Percentiles rank a stretch among this genome's conserved stretches.
Evolutionary conservation across 164 flowering plant species (phyloP).

Genomic region (Annona cherimola): DNA sequence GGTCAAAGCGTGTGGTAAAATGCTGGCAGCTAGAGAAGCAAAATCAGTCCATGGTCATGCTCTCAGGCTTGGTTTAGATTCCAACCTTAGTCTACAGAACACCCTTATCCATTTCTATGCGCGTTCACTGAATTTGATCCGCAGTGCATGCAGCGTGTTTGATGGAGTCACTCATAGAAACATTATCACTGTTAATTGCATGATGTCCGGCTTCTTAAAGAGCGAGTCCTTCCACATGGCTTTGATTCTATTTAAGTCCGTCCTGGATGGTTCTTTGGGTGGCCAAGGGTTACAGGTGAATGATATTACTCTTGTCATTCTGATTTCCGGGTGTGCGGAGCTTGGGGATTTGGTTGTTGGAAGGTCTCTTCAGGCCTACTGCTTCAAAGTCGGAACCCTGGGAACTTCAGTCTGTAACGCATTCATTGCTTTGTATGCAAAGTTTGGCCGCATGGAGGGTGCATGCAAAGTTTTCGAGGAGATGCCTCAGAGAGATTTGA

Average conservation of each 20-base stretch:
- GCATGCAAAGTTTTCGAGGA: constrained; percentile 20
- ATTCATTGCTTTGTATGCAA: constrained; percentile 20
- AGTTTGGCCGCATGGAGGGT: constrained; percentile 17
- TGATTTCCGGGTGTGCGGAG: constrained; percentile 25
- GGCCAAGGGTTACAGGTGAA: constrained; percentile 19
- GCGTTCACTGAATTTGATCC: constrained; percentile 12
- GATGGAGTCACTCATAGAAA: constrained; percentile 19
- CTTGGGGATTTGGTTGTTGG: constrained; percentile 18
- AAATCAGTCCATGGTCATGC: constrained; percentile 24
- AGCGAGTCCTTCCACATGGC: constrained; percentile 18
- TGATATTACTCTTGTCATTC: constrained; percentile 22
- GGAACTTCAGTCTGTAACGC: constrained; percentile 20
- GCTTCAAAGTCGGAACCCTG: constrained; percentile 14
- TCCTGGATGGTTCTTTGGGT: constrained; percentile 20
- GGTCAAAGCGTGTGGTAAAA: constrained; percentile 25
- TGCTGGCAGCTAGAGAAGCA: constrained; percentile 18
- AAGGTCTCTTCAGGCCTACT: constrained; percentile 20
- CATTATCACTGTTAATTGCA: constrained; percentile 21
- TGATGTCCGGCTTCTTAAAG: constrained; percentile 26
- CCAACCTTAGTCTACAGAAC: constrained; percentile 21
- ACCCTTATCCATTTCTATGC: constrained; percentile 23
- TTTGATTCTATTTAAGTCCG: constrained; percentile 17
- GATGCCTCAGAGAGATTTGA: constrained; percentile 19
- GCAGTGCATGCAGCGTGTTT: constrained; percentile 17
- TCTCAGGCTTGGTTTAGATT: constrained; percentile 23